These are phyloP conservation scores for Pilaira anomala DNA, from an alignment of 192 early-diverging fungal species.

Conservation along the genomic window DNA sequence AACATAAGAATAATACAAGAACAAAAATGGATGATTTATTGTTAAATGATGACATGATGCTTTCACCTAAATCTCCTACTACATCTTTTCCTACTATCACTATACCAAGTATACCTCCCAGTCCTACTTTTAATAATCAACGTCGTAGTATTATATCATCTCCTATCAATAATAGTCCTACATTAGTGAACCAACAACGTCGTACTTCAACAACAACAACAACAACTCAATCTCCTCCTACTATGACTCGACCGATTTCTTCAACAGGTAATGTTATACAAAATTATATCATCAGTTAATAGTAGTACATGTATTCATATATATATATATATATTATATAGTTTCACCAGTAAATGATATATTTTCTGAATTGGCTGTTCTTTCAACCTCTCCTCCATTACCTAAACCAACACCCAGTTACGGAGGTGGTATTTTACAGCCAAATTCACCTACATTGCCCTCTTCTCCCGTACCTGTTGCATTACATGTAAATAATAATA, in stretches of 20 bases:
- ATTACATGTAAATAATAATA: neutral
- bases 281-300: too few species aligned
- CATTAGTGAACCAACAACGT: neutral
- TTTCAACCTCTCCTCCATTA: neutral
- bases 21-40: neutral
- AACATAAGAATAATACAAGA: neutral
- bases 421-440: constrained; percentile 12
- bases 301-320: neutral
- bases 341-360: neutral
- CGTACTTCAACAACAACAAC: too few species aligned
- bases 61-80: constrained; percentile 6
- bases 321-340: neutral
- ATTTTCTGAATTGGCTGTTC: neutral
- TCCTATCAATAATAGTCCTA: neutral
- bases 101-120: neutral
- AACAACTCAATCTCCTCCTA: neutral
- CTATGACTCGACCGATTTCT: neutral
- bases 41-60: constrained; percentile 13
- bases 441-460: constrained; percentile 1
- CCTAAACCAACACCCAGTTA: constrained; percentile 2
- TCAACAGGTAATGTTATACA: too few species aligned
- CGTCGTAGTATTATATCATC: neutral
- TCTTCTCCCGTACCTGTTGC: neutral
- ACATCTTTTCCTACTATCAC: neutral
- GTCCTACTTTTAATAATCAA: too few species aligned